Base-by-base conservation (phyloP, 495 filamentous ascomycete species). In the Aspergillus coremiiformis region DNA sequence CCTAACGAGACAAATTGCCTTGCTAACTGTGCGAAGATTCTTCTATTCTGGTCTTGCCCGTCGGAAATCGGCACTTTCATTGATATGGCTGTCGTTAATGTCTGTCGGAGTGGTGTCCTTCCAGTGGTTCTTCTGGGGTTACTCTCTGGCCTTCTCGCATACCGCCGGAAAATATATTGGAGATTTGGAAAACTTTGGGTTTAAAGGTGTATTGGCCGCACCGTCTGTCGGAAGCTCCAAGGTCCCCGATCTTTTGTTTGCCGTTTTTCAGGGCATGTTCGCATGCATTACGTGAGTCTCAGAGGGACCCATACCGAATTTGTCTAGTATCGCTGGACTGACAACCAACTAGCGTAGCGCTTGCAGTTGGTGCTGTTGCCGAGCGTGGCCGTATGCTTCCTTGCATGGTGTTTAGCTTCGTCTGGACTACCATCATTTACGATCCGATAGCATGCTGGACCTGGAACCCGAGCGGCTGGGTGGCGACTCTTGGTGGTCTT, bases 41-140 rank as follows among this genome's bases (percentile, higher is more conserved):
- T 96, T 98, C 79, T 98, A 98, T 76, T 96, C 90, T 10, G 93
- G 93, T 52, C 85, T 97, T 30, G 93, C 93, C n/a, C 85, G 93
- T 52, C 80, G 93, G 64, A 98, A 97, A 77, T 95, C 90, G 0
- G 93, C 93, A 12, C 80, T 98, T 49, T 89, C 90, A 7, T 76
- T 97, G 57, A 90, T 98, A 69, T 96, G 90, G 90, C 83, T 96
- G 17, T 90, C 90, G n/a, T 76, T 97, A 66, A 95, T 96, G 86
- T 84, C 90, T n/a, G 83, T 86, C 19, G 90, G 87, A 14, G 84
- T 98, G 43, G 83, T 89, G 9, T 85, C 84, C 21, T 95, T 98
- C 73, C 92, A 97, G 69, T 98, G 93, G 92, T 98, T 97, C 77
- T 95, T 98, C 78, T 97, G 92, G 93, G 93, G 93, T 33, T 97